Conservation (phyloP, 345 rosid genomes). For the Pistacia atlantica region DNA sequence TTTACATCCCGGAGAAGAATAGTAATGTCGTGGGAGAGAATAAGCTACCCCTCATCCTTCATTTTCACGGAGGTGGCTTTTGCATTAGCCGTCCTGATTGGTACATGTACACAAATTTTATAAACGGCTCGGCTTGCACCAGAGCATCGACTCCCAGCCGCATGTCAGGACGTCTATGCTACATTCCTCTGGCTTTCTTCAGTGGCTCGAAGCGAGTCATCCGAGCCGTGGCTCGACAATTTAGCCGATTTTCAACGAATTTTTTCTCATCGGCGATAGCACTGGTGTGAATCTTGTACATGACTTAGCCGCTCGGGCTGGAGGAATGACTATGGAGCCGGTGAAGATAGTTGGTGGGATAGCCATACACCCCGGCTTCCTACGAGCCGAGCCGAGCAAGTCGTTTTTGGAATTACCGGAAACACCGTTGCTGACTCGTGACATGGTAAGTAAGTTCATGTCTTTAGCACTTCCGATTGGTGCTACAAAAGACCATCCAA, state of each 20-base stretch:
- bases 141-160: conserved; percentile 37
- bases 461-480: not conserved
- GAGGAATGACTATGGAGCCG: conserved; percentile 13
- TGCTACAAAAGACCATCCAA: conserved; percentile 16
- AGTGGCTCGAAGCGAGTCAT: not conserved
- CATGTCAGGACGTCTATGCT: conserved; percentile 27
- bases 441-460: conserved; percentile 9
- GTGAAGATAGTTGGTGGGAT: conserved; percentile 31
- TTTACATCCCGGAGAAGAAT: conserved; percentile 11
- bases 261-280: conserved; percentile 41
- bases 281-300: conserved; percentile 37
- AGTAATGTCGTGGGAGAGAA: not conserved
- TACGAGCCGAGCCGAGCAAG: not conserved
- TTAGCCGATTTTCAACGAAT: conserved; percentile 27
- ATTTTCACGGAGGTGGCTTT: conserved; percentile 42
- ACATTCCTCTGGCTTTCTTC: conserved; percentile 33
- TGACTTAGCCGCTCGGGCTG: conserved; percentile 32
- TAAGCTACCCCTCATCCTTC: conserved; percentile 23
- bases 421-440: conserved; percentile 8
- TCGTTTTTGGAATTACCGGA: not conserved
- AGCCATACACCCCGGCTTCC: conserved; percentile 31
- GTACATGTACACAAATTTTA: conserved; percentile 35
- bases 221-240: conserved; percentile 24
- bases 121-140: conserved; percentile 29
- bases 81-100: conserved; percentile 39